Conservation (phyloP, 129 eudicot genomes). For the Solidago caesia region DNA sequence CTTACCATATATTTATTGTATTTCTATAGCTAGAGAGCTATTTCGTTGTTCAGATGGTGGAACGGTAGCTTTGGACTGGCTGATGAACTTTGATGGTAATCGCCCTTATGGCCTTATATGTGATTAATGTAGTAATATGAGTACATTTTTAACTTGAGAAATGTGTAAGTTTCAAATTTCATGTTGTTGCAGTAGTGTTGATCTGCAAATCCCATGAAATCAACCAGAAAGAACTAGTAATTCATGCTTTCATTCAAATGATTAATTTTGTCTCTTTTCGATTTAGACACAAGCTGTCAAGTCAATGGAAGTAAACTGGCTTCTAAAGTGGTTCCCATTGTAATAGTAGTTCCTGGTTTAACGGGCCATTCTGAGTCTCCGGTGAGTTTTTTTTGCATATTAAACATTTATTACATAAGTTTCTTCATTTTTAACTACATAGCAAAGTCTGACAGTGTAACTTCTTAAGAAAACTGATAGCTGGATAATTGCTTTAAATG, state of each 20-base stretch:
- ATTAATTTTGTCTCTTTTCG: constrained; percentile 13
- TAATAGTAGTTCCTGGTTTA: constrained; percentile 84
- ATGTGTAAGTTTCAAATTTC: no score
- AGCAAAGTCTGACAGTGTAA: neutral
- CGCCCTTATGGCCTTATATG: constrained; percentile 9
- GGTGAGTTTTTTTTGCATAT: constrained; percentile 48
- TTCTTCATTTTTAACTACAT: neutral
- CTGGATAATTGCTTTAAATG: constrained; percentile 16
- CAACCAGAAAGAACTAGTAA: no score
- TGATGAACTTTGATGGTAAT: constrained; percentile 56
- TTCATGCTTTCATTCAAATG: no score
- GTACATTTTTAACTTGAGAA: no score
- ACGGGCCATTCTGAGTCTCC: constrained; percentile 73
- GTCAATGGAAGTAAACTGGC: constrained; percentile 42
- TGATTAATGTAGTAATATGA: no score
- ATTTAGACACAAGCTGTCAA: constrained; percentile 35
- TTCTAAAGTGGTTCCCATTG: constrained; percentile 52
- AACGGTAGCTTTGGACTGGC: constrained; percentile 91
- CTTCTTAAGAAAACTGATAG: neutral
- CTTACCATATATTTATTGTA: neutral
- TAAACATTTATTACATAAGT: neutral
- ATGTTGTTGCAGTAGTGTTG: neutral
- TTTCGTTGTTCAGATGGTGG: constrained; percentile 86
- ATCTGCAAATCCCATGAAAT: no score
- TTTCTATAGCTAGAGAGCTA: constrained; percentile 74